Evolutionary conservation across 306 rosid species (phyloP), one percentile per base, ranked within the genome.

Genomic region (Canavalia gladiata): DNA sequence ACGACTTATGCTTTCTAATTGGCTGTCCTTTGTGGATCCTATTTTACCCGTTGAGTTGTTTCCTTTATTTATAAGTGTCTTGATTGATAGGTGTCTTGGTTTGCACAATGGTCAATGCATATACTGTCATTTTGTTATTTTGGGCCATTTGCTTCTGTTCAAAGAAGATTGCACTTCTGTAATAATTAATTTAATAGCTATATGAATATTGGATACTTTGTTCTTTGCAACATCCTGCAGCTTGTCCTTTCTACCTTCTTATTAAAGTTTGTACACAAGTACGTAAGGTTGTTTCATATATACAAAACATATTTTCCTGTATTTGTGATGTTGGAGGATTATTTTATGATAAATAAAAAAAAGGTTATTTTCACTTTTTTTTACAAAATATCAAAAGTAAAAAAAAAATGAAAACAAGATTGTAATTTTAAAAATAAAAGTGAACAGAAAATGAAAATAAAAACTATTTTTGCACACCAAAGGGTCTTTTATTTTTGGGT

Each of bases 51-150:
- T 31, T 39, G 25, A 7, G 18, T 51, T 50, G 2, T 58, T 56
- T 29, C 9, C 12, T 46, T 57, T 56, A 13, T 58, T 9, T 55
- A 2, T 56, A 7, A 2, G 13, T 18, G 25, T 18, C 25, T 18
- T 18, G 25, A 18, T 18, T 18, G 25, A 18, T 18, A 18, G 25
- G n/a, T 68, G 42, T 57, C 49, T 50, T n/a, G 39, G 35, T 46
- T 79, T 70, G 1, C 51, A 11, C 8, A 59, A 35, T 35, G 10
- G 33, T 51, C 9, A 72, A 49, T 68, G 84, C 31, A 28, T 64
- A n/a, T 4, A 1, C n/a, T 74, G 68, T 70, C 3, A 4, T 73
- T 3, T 18, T 56, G 35, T 66, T 68, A 4, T 12, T 11, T 8
- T 54, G 51, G 47, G 18, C 13, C 55, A 6, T 29, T 28, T 29